Percentiles rank a stretch among this genome's conserved stretches.
phyloP scores from a whole-genome alignment of 805 yeast species.

The Candida wancherniae region DNA sequence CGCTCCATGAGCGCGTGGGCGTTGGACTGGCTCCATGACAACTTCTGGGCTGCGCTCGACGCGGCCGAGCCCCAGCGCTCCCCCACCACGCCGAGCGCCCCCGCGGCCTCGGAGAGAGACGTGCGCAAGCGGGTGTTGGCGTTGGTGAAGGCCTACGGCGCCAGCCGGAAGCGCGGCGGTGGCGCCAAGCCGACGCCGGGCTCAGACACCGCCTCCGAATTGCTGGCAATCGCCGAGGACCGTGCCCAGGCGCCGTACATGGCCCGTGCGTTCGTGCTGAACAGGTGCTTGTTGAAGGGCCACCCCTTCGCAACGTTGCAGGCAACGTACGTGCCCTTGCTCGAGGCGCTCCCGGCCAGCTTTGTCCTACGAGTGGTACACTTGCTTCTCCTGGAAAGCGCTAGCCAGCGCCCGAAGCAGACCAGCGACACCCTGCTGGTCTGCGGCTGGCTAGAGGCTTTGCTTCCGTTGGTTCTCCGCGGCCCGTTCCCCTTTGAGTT shows the following conservation, averaged over 20 bases:
- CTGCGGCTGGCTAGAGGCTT: not conserved
- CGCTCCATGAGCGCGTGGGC: slow-evolving; percentile 58
- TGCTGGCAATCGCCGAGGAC: slow-evolving; percentile 1
- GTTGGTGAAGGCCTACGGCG: slow-evolving; percentile 2
- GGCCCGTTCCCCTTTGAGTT: slow-evolving; percentile 6
- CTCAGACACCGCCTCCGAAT: slow-evolving; percentile 1
- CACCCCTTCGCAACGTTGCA: not conserved
- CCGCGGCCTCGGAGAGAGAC: not conserved
- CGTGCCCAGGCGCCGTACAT: not conserved
- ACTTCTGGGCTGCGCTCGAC: slow-evolving; percentile 56
- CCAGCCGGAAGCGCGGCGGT: slow-evolving; percentile 4
- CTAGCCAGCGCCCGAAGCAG: no score
- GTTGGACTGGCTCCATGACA: slow-evolving; percentile 64
- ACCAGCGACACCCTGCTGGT: no score
- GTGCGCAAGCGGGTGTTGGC: not conserved
- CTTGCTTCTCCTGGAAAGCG: slow-evolving; percentile 1
- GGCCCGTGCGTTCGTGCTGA: slow-evolving; percentile 3
- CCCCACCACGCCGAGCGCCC: slow-evolving; percentile 1
- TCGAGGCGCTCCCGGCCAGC: slow-evolving; percentile 1
- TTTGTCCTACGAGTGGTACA: slow-evolving; percentile 2
- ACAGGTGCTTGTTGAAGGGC: slow-evolving; percentile 2
- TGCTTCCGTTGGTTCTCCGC: not conserved
- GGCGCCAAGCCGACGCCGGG: no score
- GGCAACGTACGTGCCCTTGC: slow-evolving; percentile 2
- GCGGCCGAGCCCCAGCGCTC: not conserved